These are phyloP conservation scores for Zoysia pacifica DNA, from an alignment of 176 grass and related monocot species.

Conservation along the genomic window DNA sequence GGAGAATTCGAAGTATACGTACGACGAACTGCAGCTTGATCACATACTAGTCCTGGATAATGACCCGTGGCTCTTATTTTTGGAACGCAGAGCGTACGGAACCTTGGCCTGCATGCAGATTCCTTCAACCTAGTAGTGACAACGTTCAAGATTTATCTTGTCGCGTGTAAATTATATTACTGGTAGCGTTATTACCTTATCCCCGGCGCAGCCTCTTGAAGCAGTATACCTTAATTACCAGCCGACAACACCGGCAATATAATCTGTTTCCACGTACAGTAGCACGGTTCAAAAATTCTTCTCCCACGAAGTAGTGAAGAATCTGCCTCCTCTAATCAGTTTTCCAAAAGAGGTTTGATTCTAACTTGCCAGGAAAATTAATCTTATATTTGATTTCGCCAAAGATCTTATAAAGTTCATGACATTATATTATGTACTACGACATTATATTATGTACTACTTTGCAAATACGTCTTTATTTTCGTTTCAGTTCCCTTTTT, in stretches of 20 bases:
- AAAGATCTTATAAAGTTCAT: too few species aligned
- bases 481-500: too few species aligned
- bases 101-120: conserved; percentile 19
- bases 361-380: not conserved
- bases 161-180: too few species aligned
- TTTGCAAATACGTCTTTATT: too few species aligned
- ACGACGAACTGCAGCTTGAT: not conserved
- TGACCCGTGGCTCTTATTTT: conserved; percentile 11
- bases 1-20: too few species aligned
- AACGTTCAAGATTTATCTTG: too few species aligned
- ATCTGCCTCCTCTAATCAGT: not conserved
- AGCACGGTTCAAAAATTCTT: too few species aligned
- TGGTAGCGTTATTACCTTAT: too few species aligned
- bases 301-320: not conserved
- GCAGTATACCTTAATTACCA: too few species aligned
- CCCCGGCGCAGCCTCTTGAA: too few species aligned
- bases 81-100: conserved; percentile 12
- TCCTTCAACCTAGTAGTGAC: conserved; percentile 4
- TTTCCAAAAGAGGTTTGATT: not conserved
- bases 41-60: conserved; percentile 7
- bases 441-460: not conserved
- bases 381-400: not conserved
- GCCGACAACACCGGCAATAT: too few species aligned
- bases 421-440: not conserved
- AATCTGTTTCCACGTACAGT: too few species aligned